Conservation (phyloP, 202 grass and related monocot species). For the Bolboschoenoplectus hybrid region DNA sequence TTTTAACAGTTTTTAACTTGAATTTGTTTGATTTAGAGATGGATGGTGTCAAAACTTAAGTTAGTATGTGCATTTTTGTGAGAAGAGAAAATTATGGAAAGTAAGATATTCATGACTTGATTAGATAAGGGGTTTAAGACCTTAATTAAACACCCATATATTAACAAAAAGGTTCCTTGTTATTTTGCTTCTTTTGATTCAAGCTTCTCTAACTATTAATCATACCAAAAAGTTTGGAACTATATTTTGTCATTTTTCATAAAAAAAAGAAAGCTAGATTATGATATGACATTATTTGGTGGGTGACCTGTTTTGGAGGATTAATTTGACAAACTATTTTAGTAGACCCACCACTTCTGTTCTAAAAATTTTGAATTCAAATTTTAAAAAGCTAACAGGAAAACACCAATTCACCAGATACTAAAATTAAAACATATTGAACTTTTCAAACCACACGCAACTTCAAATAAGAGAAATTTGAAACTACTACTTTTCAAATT, state of each 20-base stretch:
- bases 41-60: neutral
- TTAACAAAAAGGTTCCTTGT: neutral
- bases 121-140: neutral
- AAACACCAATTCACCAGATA: neutral
- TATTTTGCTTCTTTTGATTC: neutral
- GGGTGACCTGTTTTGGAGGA: constrained; percentile 33
- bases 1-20: constrained; percentile 5
- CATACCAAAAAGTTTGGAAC: constrained; percentile 3
- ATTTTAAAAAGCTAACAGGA: neutral
- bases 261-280: neutral
- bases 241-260: constrained; percentile 18
- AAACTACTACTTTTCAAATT: constrained; percentile 12
- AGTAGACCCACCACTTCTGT: constrained; percentile 18
- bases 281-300: constrained; percentile 6
- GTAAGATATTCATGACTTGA: neutral
- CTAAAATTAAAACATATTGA: neutral
- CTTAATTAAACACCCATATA: neutral
- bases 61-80: neutral
- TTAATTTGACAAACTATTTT: constrained; percentile 24
- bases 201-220: constrained; percentile 1
- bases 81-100: neutral
- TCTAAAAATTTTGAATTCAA: neutral
- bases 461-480: constrained; percentile 24
- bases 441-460: neutral
- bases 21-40: neutral